Base-by-base conservation (phyloP, 2,329 filamentous ascomycete genomes). In the Calonectria leucothoes region DNA sequence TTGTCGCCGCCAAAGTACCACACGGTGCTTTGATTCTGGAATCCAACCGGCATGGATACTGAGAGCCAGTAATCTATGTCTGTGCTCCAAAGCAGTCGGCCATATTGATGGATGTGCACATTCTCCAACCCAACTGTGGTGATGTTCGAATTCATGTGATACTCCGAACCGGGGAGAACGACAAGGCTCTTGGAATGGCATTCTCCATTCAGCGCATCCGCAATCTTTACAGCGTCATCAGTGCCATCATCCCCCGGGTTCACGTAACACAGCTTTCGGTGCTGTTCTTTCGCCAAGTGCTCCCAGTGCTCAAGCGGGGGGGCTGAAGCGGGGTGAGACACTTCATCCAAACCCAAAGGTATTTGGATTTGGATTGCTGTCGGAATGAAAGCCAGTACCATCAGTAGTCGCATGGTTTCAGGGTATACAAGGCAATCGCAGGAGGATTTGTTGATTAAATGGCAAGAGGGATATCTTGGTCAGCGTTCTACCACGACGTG, bases 1-100 rank as follows among this genome's bases (percentile, higher is more conserved):
- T 87, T 85, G 15, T 88, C 82, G 6, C 91, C 91, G 20, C 90
- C 89, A 74, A 91, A 86, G 66, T 87, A 82, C 87, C 88, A 91
- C 1, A 88, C 89, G 0, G 88, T 88, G 17, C 86, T 88, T 73
- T 90, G 89, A 74, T 91, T 90, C 79, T 91, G 89, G 77, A 89
- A 91, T 6, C 86, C 87, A 10, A 91, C 83, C 0, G 86, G 84
- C 73, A 90, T 84, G 7, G 87, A 89, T 45, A 88, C 83, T 12
- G 83, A 83, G 1, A 89, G 84, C 89, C 89, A 91, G 80, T 90
- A 91, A 8, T 82, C 74, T 11, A 90, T 86, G 72, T 89, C 83
- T 1, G 82, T 82, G 65, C 83, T 84, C 80, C 31, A 86, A n/a
- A 69, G 55, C 4, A 63, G 29, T 25, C 55, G 55, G 17, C 67